phyloP scores from a whole-genome alignment of 345 rosid genomes.

The Brassica rapa region DNA sequence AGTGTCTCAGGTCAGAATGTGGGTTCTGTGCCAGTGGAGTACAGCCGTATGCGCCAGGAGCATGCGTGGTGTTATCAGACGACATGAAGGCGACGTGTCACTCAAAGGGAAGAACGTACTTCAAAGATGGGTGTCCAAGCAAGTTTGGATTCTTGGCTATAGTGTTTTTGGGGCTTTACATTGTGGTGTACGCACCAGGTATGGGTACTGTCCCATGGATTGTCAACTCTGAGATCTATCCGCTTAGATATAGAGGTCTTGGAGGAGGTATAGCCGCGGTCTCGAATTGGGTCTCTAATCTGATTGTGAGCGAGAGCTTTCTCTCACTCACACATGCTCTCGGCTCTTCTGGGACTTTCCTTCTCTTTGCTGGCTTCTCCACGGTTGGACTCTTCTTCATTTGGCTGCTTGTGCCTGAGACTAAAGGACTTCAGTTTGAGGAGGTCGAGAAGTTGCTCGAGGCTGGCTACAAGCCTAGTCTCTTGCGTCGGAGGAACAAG shows the following conservation, averaged over 20 bases:
- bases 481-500: constrained; percentile 27
- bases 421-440: constrained; percentile 78
- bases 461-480: constrained; percentile 55
- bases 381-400: constrained; percentile 50
- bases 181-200: constrained; percentile 70
- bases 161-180: constrained; percentile 67
- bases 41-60: constrained; percentile 65
- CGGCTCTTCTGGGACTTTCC: constrained; percentile 61
- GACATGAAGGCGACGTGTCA: constrained; percentile 39
- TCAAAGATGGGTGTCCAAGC: constrained; percentile 77
- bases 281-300: constrained; percentile 74
- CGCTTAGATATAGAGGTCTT: constrained; percentile 73
- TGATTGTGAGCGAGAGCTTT: constrained; percentile 66
- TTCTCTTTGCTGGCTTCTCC: constrained; percentile 64
- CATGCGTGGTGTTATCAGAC: constrained; percentile 53
- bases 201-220: constrained; percentile 94
- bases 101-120: constrained; percentile 47
- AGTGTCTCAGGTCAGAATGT: constrained; percentile 61
- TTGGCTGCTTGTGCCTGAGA: constrained; percentile 75
- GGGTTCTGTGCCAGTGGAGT: constrained; percentile 55
- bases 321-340: constrained; percentile 59
- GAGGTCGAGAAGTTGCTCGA: constrained; percentile 73
- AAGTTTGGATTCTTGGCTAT: constrained; percentile 70
- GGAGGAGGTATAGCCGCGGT: constrained; percentile 89
- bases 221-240: constrained; percentile 94